Evolutionary conservation across 2,329 filamentous ascomycete species (phyloP), one percentile per base, ranked within the genome.

Genomic region (Apiospora malaysiana): DNA sequence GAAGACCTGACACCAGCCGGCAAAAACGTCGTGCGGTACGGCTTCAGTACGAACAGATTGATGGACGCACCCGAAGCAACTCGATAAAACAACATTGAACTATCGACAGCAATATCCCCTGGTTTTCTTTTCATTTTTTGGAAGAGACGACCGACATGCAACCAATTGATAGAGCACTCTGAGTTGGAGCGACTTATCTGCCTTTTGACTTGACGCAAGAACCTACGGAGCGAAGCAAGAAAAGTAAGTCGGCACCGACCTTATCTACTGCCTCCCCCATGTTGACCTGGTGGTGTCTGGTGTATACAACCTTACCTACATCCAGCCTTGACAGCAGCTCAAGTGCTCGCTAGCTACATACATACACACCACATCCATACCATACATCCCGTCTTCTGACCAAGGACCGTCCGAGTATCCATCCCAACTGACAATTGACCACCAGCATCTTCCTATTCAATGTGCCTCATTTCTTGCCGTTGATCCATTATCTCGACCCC

Each of bases 401-500:
- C 51, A 59, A 59, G 27, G 27, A 59, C 51, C 6, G 32, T 32
- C 6, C 47, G 27, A 59, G 51, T 59, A 59, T 63, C 56, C 56
- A 63, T 63, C 56, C 37, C 37, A 63, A 63, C 56, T 40, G 32
- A 40, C 32, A 63, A 40, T 63, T 63, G 32, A 63, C 56, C 56
- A 40, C 56, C 56, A 63, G 56, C 56, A 63, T 40, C 56, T 40
- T 40, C n/a, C 32, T n/a, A 63, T 40, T 63, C 56, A n/a, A 40
- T 40, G 56, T n/a, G 10, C 56, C 10, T 63, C 32, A 32, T 32
- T 8, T 63, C 21, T 40, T 32, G 56, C 9, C 56, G 32, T 63
- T 63, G 32, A 63, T 9, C 37, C 56, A 45, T n/a, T n/a, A n/a
- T 40, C 56, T 63, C 56, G 56, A 63, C 56, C 56, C 56, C 56